Evolutionary conservation across 2,329 filamentous ascomycete species (phyloP), one percentile per base, ranked within the genome.

Genomic region (Macrophomina tecta): DNA sequence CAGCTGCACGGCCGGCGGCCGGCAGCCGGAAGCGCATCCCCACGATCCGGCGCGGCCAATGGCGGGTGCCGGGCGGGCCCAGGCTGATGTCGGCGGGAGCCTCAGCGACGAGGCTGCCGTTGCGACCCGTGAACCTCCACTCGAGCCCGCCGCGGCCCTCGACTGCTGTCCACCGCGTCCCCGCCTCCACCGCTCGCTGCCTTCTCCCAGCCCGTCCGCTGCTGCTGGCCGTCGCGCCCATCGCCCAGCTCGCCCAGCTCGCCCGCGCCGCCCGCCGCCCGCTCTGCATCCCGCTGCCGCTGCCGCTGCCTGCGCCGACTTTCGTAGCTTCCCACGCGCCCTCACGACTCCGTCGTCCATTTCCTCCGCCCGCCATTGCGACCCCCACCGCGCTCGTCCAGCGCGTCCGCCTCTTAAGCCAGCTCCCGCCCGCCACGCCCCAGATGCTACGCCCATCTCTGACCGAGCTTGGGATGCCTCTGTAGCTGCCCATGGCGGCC

Each of bases 401-500:
- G 42, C 40, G 23, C 28, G 51, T 28, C 49, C 46, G 42, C 63
- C 16, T 48, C 23, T 23, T 48, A 42, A 52, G 28, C 14, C 30
- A 28, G 51, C 63, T 23, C 23, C 51, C 63, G 36, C n/a, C 48
- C 40, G 49, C 56, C 5, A 63, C 63, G 56, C 18, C 42, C 40
- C 65, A 63, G 56, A 67, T 67, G 48, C 51, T 61, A 55, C 30
- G 48, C 38, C 5, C 48, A 30, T 36, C 23, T 8, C 12, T 30
- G 49, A 30, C n/a, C 38, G 36, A 56, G 48, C 65, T 62, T 67
- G 65, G 65, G 65, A 67, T 67, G 64, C 45, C 18, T 66, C 36
- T 51, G 46, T 73, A 73, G 72, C 70, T 72, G 69, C 71, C 71
- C 74, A 79, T 79, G 77, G 76, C 76, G 70, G 75, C 72, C 67